Evolutionary conservation across 305 asterid genomes (phyloP).

Genomic region (Andrographis paniculata): DNA sequence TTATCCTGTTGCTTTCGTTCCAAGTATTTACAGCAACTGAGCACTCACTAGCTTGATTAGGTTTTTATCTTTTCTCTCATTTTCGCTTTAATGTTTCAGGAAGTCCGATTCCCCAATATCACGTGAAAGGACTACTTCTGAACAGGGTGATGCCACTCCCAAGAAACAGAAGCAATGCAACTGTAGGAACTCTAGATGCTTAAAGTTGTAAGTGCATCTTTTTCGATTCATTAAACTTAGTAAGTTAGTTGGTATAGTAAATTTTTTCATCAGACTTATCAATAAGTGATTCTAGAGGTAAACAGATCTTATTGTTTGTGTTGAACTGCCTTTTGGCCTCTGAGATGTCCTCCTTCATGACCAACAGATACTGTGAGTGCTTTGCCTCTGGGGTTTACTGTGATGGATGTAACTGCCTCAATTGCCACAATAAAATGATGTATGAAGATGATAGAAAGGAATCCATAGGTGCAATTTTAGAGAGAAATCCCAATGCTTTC

Average conservation of each 20-base stretch:
- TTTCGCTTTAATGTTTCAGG: conserved; percentile 24
- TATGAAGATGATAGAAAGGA: conserved; percentile 36
- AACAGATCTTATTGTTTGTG: background rate
- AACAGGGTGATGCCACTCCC: conserved; percentile 46
- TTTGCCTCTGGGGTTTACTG: conserved; percentile 59
- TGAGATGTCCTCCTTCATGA: conserved; percentile 20
- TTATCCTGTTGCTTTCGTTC: background rate
- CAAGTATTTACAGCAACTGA: conserved; percentile 8
- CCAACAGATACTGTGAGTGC: conserved; percentile 68
- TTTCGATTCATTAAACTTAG: conserved; percentile 4
- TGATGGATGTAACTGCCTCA: conserved; percentile 57
- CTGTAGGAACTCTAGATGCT: conserved; percentile 65
- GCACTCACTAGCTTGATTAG: too few species aligned
- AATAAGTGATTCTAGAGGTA: too few species aligned
- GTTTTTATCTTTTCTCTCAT: too few species aligned
- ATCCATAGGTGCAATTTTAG: conserved; percentile 30
- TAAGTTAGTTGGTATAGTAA: background rate
- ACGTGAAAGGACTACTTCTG: conserved; percentile 24
- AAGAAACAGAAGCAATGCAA: conserved; percentile 68
- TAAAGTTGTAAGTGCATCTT: conserved; percentile 57
- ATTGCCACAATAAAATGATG: conserved; percentile 44
- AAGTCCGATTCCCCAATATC: conserved; percentile 35
- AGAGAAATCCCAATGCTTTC: conserved; percentile 50
- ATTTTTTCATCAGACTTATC: too few species aligned
- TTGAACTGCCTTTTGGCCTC: conserved; percentile 12